Base-by-base conservation (phyloP, 345 rosid genomes). In the Physaria fendleri region DNA sequence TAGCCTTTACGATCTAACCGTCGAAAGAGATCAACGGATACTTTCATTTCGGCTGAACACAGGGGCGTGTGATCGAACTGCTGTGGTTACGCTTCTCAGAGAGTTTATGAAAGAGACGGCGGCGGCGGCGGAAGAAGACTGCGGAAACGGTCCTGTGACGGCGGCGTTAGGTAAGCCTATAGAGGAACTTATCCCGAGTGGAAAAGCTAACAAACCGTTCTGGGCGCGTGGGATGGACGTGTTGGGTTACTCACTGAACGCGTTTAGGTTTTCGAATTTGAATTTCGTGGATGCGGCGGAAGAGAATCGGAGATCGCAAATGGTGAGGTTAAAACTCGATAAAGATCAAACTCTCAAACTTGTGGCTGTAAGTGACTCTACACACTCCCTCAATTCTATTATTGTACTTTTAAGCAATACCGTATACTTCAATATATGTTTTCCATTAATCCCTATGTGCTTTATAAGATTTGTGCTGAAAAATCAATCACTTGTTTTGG, bases 221-320 rank as follows among this genome's bases (percentile, higher is more conserved):
- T 88, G 96, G 98, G 81, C 77, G 24, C 90, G 96, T 46, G 98
- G 96, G 8, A 27, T 81, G n/a, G 95, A 92, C 82, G 55, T 92
- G 81, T 70, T 92, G 21, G 98, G 98, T 4, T 92, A 92, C 66
- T 92, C 98, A 23, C 28, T 92, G 72, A 92, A 88, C 46, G 76
- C 96, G 0, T 76, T 88, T 8, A 51, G 93, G 81, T 62, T 80
- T 16, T 17, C 95, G 5, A 77, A 88, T 69, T 58, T 92, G 77
- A 20, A 62, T 8, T 88, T 88, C 46, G 71, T 74, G 14, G 93
- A 82, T 52, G 55, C 77, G 0, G 69, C 60, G 34, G 48, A 53
- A 5, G 20, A 62, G 40, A 41, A 34, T 55, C 82, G 87, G 67
- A 40, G 54, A 13, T 82, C 98, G 2, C 79, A 73, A 69, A 56